Base-by-base conservation (phyloP, 2,329 filamentous ascomycete species). In the Talaromyces funiculosus region DNA sequence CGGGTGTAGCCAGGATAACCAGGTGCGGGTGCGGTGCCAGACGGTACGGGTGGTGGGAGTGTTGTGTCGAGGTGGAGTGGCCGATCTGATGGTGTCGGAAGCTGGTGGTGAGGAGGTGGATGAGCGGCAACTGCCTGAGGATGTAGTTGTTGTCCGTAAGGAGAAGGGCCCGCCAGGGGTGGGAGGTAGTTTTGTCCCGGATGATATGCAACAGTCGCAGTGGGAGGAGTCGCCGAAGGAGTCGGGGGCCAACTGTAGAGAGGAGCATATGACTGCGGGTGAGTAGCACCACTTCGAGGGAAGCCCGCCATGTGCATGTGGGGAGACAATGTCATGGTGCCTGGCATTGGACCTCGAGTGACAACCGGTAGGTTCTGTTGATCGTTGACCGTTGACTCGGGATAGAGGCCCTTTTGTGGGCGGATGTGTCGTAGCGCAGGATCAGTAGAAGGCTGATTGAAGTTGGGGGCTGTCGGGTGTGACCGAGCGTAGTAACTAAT, bases 401-500 rank as follows among this genome's bases (percentile, higher is more conserved):
- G 94, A 73, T 99, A 99, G 85, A 97, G 91, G 71, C 92, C 93
- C 81, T 96, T 97, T 49, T 88, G 84, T 0, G 93, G 93, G 2
- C 90, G 81, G 64, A 99, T 94, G 70, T 90, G 85, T 67, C 92
- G 86, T 57, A 99, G 81, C 22, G 82, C 78, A 4, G 90, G 86
- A 71, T 99, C 94, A 33, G 84, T 87, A 51, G 89, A 90, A 0
- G 94, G 94, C 69, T 94, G 90, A 65, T 86, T 84, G 31, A 97
- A 82, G 55, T 89, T 89, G 61, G 86, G 83, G 29, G 87, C 83
- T 35, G 85, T 85, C 3, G 89, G 85, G 61, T 90, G 86, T 29
- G 90, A 90, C 60, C 92, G 85, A 3, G 92, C 89, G 76, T 92
- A 97, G 78, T 99, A 99, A 68, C 93, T 97, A 77, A 99, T 99